These are phyloP conservation scores for Ustilago hordei DNA, from an alignment of 1,284 basidiomycete species.

Conservation along the genomic window DNA sequence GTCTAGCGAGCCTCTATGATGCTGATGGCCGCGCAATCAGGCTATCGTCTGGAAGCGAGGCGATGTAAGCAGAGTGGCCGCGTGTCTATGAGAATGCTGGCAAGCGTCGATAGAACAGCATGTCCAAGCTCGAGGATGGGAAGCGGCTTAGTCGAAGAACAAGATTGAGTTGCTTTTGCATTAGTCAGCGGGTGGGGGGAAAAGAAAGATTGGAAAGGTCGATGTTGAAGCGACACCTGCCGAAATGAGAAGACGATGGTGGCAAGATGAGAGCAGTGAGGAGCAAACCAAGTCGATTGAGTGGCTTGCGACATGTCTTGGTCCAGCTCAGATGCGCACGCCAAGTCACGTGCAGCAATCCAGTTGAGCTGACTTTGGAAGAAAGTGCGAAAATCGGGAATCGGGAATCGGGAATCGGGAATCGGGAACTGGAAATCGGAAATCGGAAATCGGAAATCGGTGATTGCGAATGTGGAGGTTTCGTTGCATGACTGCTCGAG, in stretches of 20 bases:
- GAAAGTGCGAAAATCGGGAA: not conserved
- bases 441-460: not conserved
- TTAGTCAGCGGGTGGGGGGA: not conserved
- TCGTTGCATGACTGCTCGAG: not conserved
- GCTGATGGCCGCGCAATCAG: slow-evolving; percentile 6
- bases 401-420: not conserved
- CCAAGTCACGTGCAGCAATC: too few relatives aligned
- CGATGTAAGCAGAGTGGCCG: not conserved
- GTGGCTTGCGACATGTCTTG: too few relatives aligned
- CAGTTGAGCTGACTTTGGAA: slow-evolving; percentile 7
- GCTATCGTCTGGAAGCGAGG: not conserved
- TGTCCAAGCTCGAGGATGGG: not conserved
- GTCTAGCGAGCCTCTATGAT: slow-evolving; percentile 6
- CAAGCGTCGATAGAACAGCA: not conserved
- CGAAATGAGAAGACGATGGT: too few relatives aligned
- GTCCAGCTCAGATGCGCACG: too few relatives aligned
- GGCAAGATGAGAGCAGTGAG: too few relatives aligned
- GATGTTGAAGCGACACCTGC: too few relatives aligned
- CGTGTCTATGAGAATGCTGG: slow-evolving; percentile 3
- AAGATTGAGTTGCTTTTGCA: not conserved
- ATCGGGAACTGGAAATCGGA: not conserved
- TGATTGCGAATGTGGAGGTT: slow-evolving; percentile 3
- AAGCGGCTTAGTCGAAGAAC: not conserved
- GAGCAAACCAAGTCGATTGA: too few relatives aligned
- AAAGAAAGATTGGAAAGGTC: not conserved